Evolutionary conservation across 306 rosid genomes (phyloP), one percentile per base, ranked within the genome.

Genomic region (Rosa rugosa): DNA sequence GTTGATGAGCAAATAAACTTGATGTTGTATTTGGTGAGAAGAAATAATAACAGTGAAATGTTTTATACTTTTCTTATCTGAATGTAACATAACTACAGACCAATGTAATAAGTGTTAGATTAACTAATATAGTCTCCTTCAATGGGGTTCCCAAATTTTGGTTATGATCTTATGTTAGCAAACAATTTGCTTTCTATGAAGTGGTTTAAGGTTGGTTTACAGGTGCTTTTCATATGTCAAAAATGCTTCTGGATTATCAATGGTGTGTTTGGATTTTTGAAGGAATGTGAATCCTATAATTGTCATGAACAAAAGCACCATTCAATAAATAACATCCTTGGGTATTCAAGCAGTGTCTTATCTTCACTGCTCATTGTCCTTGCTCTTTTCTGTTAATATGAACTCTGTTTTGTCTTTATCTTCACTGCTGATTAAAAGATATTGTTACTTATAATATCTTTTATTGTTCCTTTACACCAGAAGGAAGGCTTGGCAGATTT

Each of bases 401-500:
- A n/a, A n/a, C n/a, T n/a, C n/a, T n/a, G n/a, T n/a, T n/a, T n/a
- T n/a, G n/a, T n/a, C n/a, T n/a, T n/a, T n/a, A n/a, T n/a, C n/a
- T n/a, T n/a, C n/a, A n/a, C n/a, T n/a, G n/a, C n/a, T n/a, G 27
- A 23, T 60, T 22, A 23, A 40, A 4, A 70, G 60, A 64, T 6
- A 41, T 75, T 44, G 10, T 75, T 56, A 25, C 62, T 36, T 38
- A 44, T 60, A 16, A 50, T 40, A 70, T 3, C 16, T 82, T 25
- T 67, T 83, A 63, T 47, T 79, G 54, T 65, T 80, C 44, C 75
- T 50, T 54, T 76, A 73, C 85, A 76, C 80, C 88, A 92, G 98
- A 91, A 87, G 71, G 86, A 76, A 36, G 93, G 94, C 78, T 5
- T 94, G 60, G 88, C 91, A 46, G 69, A 85, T 75, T 82, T 77